Evolutionary conservation across 2,329 filamentous ascomycete species (phyloP).

Genomic region (Colletotrichum theobromicola): DNA sequence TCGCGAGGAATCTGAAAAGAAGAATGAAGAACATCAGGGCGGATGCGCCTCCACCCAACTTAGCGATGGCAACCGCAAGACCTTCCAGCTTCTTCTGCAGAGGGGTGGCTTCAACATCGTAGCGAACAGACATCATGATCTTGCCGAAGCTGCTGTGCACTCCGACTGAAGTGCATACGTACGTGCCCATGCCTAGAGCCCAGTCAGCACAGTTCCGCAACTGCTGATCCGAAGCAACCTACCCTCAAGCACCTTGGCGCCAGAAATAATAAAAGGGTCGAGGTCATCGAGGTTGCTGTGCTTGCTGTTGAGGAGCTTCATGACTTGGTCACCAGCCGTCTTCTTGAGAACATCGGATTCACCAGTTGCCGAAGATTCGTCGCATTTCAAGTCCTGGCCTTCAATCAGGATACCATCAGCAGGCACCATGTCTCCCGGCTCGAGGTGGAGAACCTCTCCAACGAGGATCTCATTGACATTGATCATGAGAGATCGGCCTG

Average conservation of each 20-base stretch:
- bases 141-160: conserved; percentile 59
- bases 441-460: conserved; percentile 72
- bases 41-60: conserved; percentile 67
- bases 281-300: conserved; percentile 52
- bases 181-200: conserved; percentile 46
- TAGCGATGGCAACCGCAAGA: conserved; percentile 48
- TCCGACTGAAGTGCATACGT: conserved; percentile 59
- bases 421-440: conserved; percentile 73
- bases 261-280: conserved; percentile 70
- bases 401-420: conserved; percentile 74
- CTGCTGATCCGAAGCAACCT: background rate
- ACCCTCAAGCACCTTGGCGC: conserved; percentile 58
- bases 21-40: conserved; percentile 78
- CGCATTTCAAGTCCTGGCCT: conserved; percentile 61
- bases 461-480: conserved; percentile 71
- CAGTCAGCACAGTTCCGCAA: background rate
- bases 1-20: conserved; percentile 76
- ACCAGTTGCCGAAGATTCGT: conserved; percentile 76
- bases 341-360: conserved; percentile 78
- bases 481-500: conserved; percentile 68
- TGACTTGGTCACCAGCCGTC: conserved; percentile 60
- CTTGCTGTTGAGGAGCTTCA: conserved; percentile 51
- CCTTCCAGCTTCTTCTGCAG: conserved; percentile 58
- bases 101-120: conserved; percentile 56
- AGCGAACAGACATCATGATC: conserved; percentile 60